phyloP scores from a whole-genome alignment of 208 protist species.

The Blechomonas ayalai region DNA sequence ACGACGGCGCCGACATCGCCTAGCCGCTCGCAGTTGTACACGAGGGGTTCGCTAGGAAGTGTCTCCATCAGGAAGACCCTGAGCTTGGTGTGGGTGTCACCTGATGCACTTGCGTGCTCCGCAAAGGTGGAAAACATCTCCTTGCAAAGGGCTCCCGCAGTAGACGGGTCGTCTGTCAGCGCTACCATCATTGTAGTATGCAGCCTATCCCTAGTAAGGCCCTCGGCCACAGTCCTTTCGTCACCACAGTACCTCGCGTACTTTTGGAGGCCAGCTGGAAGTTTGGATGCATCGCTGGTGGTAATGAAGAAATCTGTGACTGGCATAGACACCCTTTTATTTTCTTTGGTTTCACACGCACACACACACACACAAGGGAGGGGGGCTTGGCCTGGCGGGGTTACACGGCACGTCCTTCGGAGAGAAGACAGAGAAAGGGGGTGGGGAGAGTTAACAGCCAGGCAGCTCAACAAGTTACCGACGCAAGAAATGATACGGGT shows the following conservation, averaged over 20 bases:
- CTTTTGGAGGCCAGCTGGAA: conserved; percentile 5
- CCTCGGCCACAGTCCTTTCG: conserved; percentile 16
- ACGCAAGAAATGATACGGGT: too few relatives aligned
- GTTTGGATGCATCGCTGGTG: conserved; percentile 6
- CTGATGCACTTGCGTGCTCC: conserved; percentile 11
- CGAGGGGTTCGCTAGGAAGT: conserved; percentile 26
- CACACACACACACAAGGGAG: too few relatives aligned
- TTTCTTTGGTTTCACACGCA: too few relatives aligned
- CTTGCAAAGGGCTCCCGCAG: conserved; percentile 27
- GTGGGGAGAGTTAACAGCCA: too few relatives aligned
- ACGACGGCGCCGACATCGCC: conserved; percentile 45
- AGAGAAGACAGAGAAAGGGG: too few relatives aligned
- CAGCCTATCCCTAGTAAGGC: conserved; percentile 17
- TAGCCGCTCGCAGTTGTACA: conserved; percentile 50
- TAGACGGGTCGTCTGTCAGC: conserved; percentile 18
- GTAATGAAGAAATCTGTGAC: conserved; percentile 36
- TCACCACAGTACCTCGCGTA: conserved; percentile 14
- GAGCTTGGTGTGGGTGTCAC: conserved; percentile 31
- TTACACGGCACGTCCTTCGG: too few relatives aligned
- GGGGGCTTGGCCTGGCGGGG: too few relatives aligned
- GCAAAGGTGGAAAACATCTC: conserved; percentile 39
- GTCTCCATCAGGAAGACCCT: conserved; percentile 58
- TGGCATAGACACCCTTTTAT: too few relatives aligned
- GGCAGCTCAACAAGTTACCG: too few relatives aligned
- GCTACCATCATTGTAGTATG: conserved; percentile 32